A percentile compares a stretch with the other conserved stretches of the same genome.
Evolutionary conservation across 2,329 filamentous ascomycete genomes (phyloP).

Genomic region (Verticillium zaregamsianum): DNA sequence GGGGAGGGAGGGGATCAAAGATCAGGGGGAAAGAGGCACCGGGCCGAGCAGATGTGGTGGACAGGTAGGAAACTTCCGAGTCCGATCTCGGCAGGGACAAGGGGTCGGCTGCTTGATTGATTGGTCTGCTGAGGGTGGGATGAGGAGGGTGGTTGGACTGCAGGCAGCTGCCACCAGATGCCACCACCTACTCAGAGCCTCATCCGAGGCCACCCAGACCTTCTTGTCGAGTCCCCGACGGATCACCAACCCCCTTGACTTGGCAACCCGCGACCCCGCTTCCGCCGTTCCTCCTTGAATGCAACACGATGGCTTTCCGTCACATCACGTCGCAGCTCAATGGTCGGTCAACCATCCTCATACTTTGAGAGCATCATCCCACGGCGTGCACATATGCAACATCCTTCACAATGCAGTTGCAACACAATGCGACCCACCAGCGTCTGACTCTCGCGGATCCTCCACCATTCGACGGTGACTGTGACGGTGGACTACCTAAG

Average conservation of each 20-base stretch:
- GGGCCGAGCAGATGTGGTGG: neutral
- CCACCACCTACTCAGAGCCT: neutral
- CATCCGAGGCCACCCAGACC: neutral
- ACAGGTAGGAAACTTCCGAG: neutral
- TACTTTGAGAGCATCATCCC: neutral
- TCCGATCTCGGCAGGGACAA: neutral
- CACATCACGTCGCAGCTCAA: neutral
- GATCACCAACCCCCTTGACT: too few species aligned
- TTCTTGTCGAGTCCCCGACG: too few species aligned
- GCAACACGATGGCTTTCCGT: neutral
- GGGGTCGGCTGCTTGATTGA: neutral
- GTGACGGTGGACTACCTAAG: neutral
- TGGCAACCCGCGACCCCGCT: neutral
- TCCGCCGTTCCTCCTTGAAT: neutral
- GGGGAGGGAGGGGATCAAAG: neutral
- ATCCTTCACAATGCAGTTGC: neutral
- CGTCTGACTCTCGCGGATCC: neutral
- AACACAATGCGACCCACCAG: neutral
- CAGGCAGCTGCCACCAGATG: neutral
- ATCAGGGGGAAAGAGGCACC: neutral
- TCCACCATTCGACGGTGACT: neutral
- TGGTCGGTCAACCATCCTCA: neutral
- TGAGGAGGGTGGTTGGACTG: neutral
- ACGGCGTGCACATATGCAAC: neutral
- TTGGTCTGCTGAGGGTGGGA: neutral